phyloP scores from a whole-genome alignment of 139 green algal species.

The Ettlia oleoabundans region DNA sequence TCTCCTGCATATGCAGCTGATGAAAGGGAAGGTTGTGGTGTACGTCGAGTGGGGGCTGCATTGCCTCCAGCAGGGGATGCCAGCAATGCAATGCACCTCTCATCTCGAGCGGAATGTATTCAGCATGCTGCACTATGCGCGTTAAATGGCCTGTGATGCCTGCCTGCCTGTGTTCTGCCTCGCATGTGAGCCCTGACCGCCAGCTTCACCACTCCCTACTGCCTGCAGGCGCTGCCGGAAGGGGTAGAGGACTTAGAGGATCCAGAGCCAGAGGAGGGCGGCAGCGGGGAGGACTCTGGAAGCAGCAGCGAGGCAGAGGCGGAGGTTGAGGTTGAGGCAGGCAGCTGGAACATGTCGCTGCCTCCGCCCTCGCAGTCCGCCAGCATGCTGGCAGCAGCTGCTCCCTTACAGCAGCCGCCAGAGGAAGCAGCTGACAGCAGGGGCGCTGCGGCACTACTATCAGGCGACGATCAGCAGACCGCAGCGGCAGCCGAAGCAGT shows the following conservation, averaged over 20 bases:
- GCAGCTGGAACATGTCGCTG: neutral
- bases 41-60: too few species aligned
- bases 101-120: too few species aligned
- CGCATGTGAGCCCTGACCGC: neutral
- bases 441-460: neutral
- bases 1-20: too few species aligned
- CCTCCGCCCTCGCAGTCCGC: neutral
- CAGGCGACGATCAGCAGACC: too few species aligned
- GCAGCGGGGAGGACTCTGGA: conserved; percentile 1
- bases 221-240: conserved; percentile 49
- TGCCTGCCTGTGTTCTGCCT: neutral
- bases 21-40: too few species aligned
- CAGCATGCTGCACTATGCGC: too few species aligned
- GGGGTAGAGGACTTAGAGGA: conserved; percentile 43
- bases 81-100: too few species aligned
- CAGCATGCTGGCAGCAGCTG: neutral
- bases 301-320: neutral
- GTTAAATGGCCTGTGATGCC: too few species aligned
- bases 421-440: neutral
- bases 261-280: neutral
- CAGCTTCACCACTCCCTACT: neutral
- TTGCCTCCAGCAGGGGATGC: neutral
- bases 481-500: too few species aligned
- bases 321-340: neutral
- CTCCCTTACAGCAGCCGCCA: neutral